These are phyloP conservation scores for Trematosphaeria pertusa DNA, from an alignment of 2,329 filamentous ascomycete species.

Conservation along the genomic window DNA sequence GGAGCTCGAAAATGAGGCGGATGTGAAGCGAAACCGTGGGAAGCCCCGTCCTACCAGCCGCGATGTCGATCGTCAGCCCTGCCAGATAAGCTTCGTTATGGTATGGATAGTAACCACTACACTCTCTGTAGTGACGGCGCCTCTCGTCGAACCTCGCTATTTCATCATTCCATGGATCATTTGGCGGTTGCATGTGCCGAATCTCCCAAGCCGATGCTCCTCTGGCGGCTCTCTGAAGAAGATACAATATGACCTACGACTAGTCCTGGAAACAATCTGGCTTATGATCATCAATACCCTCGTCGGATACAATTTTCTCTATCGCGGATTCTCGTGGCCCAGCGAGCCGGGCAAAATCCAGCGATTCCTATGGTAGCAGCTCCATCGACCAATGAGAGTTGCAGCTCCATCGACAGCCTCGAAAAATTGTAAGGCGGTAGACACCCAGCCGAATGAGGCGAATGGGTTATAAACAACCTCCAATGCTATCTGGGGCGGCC, in stretches of 20 bases:
- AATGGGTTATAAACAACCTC: neutral
- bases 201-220: constrained; percentile 34
- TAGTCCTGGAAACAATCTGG: constrained; percentile 73
- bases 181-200: constrained; percentile 81
- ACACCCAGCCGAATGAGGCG: neutral
- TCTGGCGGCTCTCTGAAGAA: neutral
- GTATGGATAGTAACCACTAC: constrained; percentile 73
- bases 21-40: constrained; percentile 1
- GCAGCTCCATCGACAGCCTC: constrained; percentile 2
- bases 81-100: constrained; percentile 57
- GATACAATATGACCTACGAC: constrained; percentile 45
- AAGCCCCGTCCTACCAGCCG: constrained; percentile 11
- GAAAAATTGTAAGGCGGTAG: neutral
- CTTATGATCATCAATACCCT: constrained; percentile 68
- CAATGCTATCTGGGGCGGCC: neutral
- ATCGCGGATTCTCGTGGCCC: constrained; percentile 71
- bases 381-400: constrained; percentile 2
- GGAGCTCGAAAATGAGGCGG: constrained; percentile 2
- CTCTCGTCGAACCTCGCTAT: constrained; percentile 93
- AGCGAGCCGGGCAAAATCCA: constrained; percentile 67
- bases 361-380: constrained; percentile 72
- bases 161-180: constrained; percentile 96
- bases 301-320: constrained; percentile 76
- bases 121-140: constrained; percentile 83
- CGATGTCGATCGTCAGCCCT: constrained; percentile 15